A percentile compares a stretch with the other conserved stretches of the same genome.
Conservation (phyloP, 2,329 filamentous ascomycete species). For the Penicillium sp. region DNA sequence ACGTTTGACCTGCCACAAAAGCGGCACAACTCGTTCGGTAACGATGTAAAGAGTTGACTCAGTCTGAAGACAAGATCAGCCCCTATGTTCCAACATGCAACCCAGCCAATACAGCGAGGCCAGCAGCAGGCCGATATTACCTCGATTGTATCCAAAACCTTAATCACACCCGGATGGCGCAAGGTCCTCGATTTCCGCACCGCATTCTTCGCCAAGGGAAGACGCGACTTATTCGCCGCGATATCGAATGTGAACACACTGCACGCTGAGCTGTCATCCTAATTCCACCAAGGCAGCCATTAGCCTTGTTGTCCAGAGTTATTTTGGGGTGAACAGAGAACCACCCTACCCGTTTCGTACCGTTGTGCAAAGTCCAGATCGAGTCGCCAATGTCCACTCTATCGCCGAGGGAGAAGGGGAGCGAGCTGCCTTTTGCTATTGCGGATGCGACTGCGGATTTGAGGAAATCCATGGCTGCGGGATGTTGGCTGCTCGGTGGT, state of each 20-base stretch:
- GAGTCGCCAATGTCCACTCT: conserved; percentile 88
- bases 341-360: conserved; percentile 72
- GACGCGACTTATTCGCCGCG: conserved; percentile 71
- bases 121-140: conserved; percentile 49
- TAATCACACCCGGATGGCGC: conserved; percentile 91
- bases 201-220: conserved; percentile 89
- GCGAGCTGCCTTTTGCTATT: conserved; percentile 90
- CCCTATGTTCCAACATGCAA: not conserved
- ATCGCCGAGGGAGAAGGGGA: conserved; percentile 91
- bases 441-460: conserved; percentile 97
- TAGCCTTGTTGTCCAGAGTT: not conserved
- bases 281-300: conserved; percentile 10
- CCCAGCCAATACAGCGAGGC: not conserved
- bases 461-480: conserved; percentile 80
- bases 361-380: conserved; percentile 95
- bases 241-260: conserved; percentile 98
- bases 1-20: conserved; percentile 86
- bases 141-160: conserved; percentile 91
- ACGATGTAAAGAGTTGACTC: conserved; percentile 95
- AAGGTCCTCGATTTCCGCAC: conserved; percentile 90
- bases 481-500: conserved; percentile 5
- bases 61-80: conserved; percentile 57
- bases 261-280: conserved; percentile 94
- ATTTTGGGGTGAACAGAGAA: not conserved
- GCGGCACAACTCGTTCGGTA: conserved; percentile 82